Conservation (phyloP, 148 eudicot species). For the Pouteria glomerata region DNA sequence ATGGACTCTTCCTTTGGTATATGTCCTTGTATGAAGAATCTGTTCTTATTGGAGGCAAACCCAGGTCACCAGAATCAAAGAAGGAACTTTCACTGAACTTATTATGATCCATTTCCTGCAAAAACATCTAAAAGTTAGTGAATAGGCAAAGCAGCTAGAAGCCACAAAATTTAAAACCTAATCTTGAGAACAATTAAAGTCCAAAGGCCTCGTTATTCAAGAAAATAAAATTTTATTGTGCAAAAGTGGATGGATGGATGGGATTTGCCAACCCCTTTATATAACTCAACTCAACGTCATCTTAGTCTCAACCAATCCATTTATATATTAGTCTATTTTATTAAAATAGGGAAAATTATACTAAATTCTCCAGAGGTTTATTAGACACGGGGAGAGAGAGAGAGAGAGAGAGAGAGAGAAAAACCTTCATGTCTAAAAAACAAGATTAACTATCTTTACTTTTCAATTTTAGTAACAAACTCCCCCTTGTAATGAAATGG, state of each 20-base stretch:
- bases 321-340: no score
- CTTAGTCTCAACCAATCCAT: no score
- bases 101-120: conserved; percentile 50
- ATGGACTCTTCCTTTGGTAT: conserved; percentile 33
- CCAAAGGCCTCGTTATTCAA: neutral
- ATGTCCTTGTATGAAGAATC: conserved; percentile 19
- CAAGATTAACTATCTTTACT: no score
- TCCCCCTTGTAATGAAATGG: no score
- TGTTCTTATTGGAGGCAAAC: conserved; percentile 81
- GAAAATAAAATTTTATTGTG: neutral
- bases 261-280: neutral
- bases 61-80: conserved; percentile 69
- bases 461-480: no score
- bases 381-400: no score
- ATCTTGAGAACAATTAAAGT: neutral
- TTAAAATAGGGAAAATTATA: no score
- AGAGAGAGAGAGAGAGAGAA: no score
- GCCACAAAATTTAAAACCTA: neutral
- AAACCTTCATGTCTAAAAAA: no score
- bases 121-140: neutral
- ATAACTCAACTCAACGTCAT: no score
- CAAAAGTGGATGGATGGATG: neutral
- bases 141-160: conserved; percentile 3
- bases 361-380: no score
- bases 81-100: conserved; percentile 47